Evolutionary conservation across 192 early-diverging fungal genomes (phyloP), one percentile per base, ranked within the genome.

Genomic region (Entomortierella parvispora): DNA sequence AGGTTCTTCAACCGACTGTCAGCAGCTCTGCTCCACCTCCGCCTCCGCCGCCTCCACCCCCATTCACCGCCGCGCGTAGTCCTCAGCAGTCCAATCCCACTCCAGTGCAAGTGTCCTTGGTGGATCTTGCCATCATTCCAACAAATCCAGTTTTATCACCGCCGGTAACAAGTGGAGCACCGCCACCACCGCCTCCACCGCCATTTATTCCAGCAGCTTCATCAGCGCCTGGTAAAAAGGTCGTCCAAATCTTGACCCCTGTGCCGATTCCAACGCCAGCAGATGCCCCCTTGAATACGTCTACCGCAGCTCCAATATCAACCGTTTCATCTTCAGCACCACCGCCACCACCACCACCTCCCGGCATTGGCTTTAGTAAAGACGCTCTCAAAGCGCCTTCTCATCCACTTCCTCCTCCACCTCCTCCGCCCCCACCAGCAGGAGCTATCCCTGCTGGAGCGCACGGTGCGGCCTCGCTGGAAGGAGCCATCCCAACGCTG

Each of bases 171-270:
- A n/a, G 54, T n/a, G 9, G 33, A 4, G 54, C 31, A 12, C 58
- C 56, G 44, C 61, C 69, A 9, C 33, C 51, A 12, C 46, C 55
- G 22, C 20, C 59, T 6, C 42, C 64, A 45, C 53, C 58, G 2
- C 63, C 69, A 25, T 34, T 63, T 25, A 51, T 64, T 25, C 53
- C 81, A n/a, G 62, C 71, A 9, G 48, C 65, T 2, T 49, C 56
- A 1, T 25, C 42, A 0, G 15, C 29, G 29, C 15, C 26, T 15
- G 15, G 15, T 37, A 25, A 55, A 20, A 2, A 46, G 50, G 61
- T 47, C 68, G 71, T 68, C 48, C 68, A 26, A 72, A 68, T 46
- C 33, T 80, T 12, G 70, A 64, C 31, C 51, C 79, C 61, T 46
- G 60, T 42, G 42, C 72, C 58, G 26, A 37, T 14, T 37, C 52